These are phyloP conservation scores for Starmera stellimalicola DNA, from an alignment of 1,139 yeast genomes.

Conservation along the genomic window DNA sequence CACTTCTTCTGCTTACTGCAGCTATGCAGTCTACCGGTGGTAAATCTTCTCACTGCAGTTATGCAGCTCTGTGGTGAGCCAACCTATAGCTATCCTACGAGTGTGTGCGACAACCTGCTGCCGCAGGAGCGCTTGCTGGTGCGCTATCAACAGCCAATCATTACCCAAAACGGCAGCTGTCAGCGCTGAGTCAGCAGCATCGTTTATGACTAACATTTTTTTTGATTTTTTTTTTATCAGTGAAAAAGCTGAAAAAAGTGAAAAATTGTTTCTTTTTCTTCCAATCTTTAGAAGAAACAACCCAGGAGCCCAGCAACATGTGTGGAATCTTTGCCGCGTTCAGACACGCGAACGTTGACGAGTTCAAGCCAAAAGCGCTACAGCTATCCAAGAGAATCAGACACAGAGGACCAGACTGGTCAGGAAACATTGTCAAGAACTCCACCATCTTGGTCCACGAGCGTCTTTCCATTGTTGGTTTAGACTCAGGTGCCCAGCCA, in stretches of 20 bases:
- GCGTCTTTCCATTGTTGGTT: conserved; percentile 91
- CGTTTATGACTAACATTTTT: too few species aligned
- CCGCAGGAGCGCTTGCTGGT: too few species aligned
- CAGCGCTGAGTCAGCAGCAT: too few species aligned
- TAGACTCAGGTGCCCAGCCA: conserved; percentile 98
- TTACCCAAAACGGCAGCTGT: too few species aligned
- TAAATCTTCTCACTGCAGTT: too few species aligned
- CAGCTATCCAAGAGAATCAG: conserved; percentile 87
- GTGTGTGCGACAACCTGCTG: too few species aligned
- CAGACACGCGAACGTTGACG: conserved; percentile 68
- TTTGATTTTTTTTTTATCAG: too few species aligned
- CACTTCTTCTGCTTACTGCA: too few species aligned
- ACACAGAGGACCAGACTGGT: conserved; percentile 99
- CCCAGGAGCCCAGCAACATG: conserved; percentile 37
- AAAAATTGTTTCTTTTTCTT: background rate
- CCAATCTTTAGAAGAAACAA: conserved; percentile 1
- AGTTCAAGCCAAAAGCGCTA: conserved; percentile 80
- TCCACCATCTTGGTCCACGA: conserved; percentile 81
- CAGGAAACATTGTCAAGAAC: conserved; percentile 78
- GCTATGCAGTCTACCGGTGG: too few species aligned
- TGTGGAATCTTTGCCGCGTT: conserved; percentile 97
- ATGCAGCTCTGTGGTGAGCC: too few species aligned
- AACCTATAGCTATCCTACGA: too few species aligned
- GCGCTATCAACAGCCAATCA: too few species aligned
- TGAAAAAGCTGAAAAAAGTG: background rate